Conservation (phyloP, 495 filamentous ascomycete genomes). For the Neurospora sp. region DNA sequence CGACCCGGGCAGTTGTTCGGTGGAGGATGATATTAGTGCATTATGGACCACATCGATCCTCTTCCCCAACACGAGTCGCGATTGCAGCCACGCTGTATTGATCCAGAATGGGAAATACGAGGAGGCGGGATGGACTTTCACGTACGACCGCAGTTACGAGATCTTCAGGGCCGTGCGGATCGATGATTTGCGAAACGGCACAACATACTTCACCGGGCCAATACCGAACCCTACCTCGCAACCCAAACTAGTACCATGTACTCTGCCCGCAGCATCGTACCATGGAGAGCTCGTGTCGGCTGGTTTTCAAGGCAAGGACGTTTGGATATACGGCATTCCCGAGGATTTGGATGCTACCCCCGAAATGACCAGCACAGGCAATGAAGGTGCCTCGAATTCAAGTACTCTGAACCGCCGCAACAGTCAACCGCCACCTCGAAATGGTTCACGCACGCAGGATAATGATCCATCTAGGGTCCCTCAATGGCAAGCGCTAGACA, state of each 20-base stretch:
- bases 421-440: constrained; percentile 29
- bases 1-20: constrained; percentile 44
- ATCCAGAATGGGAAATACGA: constrained; percentile 58
- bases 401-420: constrained; percentile 26
- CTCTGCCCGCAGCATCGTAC: constrained; percentile 55
- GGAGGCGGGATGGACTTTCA: constrained; percentile 69
- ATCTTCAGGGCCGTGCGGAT: constrained; percentile 68
- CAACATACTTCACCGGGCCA: constrained; percentile 74
- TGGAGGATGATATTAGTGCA: constrained; percentile 58
- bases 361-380: constrained; percentile 17
- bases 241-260: constrained; percentile 48
- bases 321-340: constrained; percentile 77
- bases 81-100: constrained; percentile 67
- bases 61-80: constrained; percentile 66
- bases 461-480: constrained; percentile 35
- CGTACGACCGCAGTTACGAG: constrained; percentile 65
- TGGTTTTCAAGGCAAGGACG: constrained; percentile 59
- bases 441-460: constrained; percentile 25
- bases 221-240: constrained; percentile 33
- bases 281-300: constrained; percentile 65
- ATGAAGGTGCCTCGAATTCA: constrained; percentile 18
- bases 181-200: constrained; percentile 63
- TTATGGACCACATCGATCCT: constrained; percentile 86
- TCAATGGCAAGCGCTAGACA: constrained; percentile 63
- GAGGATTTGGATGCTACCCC: constrained; percentile 54